Evolutionary conservation across 2,329 filamentous ascomycete genomes (phyloP).

Genomic region (Aspergillus eucalypticola): DNA sequence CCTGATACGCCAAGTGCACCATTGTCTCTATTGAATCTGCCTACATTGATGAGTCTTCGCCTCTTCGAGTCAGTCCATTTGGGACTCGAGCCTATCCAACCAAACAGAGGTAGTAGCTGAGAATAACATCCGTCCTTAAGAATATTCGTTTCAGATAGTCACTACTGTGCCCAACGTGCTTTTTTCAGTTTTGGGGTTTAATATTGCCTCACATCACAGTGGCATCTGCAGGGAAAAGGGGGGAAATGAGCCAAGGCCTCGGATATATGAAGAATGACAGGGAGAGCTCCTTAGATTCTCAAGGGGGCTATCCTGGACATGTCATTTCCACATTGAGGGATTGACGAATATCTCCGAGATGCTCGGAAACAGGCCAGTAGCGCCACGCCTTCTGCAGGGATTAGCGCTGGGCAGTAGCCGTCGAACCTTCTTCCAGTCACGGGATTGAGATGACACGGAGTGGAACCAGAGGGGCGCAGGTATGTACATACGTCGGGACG

Average conservation of each 20-base stretch:
- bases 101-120: background rate
- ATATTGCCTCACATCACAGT: background rate
- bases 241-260: background rate
- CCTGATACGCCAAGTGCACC: background rate
- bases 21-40: background rate
- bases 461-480: background rate
- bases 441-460: background rate
- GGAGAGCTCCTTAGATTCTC: background rate
- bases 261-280: slow-evolving; percentile 2
- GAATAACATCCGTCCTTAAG: background rate
- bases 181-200: background rate
- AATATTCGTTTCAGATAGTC: background rate
- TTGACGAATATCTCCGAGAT: slow-evolving; percentile 1
- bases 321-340: background rate
- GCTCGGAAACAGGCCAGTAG: background rate
- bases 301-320: background rate
- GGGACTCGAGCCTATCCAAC: background rate
- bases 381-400: slow-evolving; percentile 7
- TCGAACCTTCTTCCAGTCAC: slow-evolving; percentile 6
- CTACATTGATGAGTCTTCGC: background rate
- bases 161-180: background rate
- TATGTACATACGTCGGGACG: background rate
- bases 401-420: background rate
- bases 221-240: background rate
- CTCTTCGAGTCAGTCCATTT: background rate